A percentile compares a stretch with the other conserved stretches of the same genome.
Evolutionary conservation across 1,284 basidiomycete species (phyloP).

Genomic region (Rhodotorula sp.): DNA sequence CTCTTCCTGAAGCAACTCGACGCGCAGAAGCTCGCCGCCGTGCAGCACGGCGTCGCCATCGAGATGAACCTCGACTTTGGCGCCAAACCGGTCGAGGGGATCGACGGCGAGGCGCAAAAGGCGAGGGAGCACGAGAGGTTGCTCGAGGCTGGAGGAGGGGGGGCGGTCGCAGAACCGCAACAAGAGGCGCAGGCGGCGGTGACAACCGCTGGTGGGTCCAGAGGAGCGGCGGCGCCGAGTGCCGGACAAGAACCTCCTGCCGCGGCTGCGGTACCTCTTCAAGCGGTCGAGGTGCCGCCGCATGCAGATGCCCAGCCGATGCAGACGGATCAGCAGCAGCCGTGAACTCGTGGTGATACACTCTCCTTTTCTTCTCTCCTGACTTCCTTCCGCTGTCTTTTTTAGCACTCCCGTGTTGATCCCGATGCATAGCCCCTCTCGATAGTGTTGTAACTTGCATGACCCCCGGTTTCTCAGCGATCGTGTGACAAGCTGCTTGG

Average conservation of each 20-base stretch:
- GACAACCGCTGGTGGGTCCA: not conserved
- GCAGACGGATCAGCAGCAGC: constrained; percentile 6
- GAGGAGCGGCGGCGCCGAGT: not conserved
- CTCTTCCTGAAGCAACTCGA: constrained; percentile 38
- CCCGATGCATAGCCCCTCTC: not conserved
- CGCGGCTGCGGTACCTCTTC: not conserved
- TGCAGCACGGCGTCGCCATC: constrained; percentile 7
- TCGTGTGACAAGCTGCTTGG: too few relatives aligned
- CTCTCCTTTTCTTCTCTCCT: too few relatives aligned
- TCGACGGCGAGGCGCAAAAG: constrained; percentile 15
- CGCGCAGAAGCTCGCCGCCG: constrained; percentile 32
- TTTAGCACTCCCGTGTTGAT: not conserved
- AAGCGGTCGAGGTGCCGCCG: not conserved
- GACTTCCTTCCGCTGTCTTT: not conserved
- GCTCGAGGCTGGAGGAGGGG: constrained; percentile 6
- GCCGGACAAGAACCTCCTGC: not conserved
- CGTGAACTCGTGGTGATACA: too few relatives aligned
- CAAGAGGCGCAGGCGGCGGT: not conserved
- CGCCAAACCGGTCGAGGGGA: constrained; percentile 14
- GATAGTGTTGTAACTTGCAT: not conserved
- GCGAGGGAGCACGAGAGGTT: constrained; percentile 4
- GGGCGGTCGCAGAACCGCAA: too few relatives aligned
- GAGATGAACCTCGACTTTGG: constrained; percentile 12
- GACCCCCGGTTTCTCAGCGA: not conserved
- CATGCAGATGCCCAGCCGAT: constrained; percentile 10